Conservation (phyloP, 83 land plant genomes). For the Diphasiastrum complanatum region DNA sequence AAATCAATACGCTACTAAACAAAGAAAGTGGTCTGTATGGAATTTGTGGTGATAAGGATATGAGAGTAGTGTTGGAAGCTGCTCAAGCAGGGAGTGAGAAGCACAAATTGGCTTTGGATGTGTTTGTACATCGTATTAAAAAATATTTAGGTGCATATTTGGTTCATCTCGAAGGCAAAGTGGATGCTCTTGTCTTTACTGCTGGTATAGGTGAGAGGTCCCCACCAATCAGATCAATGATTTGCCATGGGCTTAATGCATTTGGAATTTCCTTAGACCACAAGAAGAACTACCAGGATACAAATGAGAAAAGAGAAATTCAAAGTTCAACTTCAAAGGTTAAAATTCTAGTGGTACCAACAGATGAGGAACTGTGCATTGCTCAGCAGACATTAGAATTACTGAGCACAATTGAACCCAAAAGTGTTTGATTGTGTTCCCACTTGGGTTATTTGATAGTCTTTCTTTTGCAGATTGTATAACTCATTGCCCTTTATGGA, state of each 20-base stretch:
- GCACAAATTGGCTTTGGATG: slow-evolving; percentile 37
- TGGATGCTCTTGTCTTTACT: slow-evolving; percentile 42
- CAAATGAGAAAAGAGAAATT: slow-evolving; percentile 27
- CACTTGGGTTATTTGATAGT: no score
- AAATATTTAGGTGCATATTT: slow-evolving; percentile 42
- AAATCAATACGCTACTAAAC: slow-evolving; percentile 29
- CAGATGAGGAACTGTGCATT: slow-evolving; percentile 43
- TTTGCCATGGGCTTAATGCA: slow-evolving; percentile 26
- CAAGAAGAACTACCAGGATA: slow-evolving; percentile 18
- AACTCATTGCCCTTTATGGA: no score
- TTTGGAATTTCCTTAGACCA: slow-evolving; percentile 33
- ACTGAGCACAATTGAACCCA: no score
- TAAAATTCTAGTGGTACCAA: slow-evolving; percentile 36
- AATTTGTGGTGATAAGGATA: slow-evolving; percentile 43
- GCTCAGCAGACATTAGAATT: slow-evolving; percentile 39
- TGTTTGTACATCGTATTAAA: slow-evolving; percentile 31
- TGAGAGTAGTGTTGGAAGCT: slow-evolving; percentile 33
- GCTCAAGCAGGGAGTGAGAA: slow-evolving; percentile 27
- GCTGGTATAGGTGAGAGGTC: slow-evolving; percentile 43
- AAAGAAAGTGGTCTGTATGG: slow-evolving; percentile 43
- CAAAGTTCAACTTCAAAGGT: slow-evolving; percentile 27
- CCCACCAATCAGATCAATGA: slow-evolving; percentile 22
- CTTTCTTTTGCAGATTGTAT: no score
- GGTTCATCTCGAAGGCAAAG: slow-evolving; percentile 31
- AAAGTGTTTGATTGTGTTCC: no score